phyloP scores from a whole-genome alignment of 768 basidiomycete species.

The Russula earlei region DNA sequence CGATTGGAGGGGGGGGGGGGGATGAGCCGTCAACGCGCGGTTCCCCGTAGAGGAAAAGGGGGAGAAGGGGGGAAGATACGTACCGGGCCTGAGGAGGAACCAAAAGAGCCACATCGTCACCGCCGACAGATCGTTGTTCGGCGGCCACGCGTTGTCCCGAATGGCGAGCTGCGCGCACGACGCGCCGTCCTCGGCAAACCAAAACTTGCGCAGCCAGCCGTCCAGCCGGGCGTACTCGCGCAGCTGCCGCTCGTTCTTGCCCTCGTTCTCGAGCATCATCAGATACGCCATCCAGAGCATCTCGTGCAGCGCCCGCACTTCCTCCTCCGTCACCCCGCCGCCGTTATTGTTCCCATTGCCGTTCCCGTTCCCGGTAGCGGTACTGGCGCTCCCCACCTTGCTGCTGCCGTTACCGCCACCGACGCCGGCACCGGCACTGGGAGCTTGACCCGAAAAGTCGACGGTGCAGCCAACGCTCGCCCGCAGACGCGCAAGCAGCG shows the following conservation, averaged over 20 bases:
- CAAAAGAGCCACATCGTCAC: slow-evolving; percentile 76
- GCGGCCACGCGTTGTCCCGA: slow-evolving; percentile 45
- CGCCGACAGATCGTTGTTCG: slow-evolving; percentile 40
- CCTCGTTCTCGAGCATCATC: slow-evolving; percentile 77
- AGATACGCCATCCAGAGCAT: slow-evolving; percentile 60
- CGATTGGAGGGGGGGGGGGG: too few relatives aligned
- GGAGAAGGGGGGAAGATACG: slow-evolving; percentile 21
- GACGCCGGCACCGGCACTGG: too few relatives aligned
- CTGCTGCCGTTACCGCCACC: neutral
- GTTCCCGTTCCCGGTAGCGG: too few relatives aligned
- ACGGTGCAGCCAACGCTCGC: slow-evolving; percentile 32
- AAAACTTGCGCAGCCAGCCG: slow-evolving; percentile 55
- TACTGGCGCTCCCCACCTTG: too few relatives aligned
- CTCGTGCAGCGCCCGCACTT: slow-evolving; percentile 30
- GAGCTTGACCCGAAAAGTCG: too few relatives aligned
- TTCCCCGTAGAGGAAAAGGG: neutral
- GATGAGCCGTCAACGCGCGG: slow-evolving; percentile 7
- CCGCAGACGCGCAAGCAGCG: slow-evolving; percentile 47
- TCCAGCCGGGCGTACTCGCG: slow-evolving; percentile 56
- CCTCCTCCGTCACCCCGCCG: slow-evolving; percentile 19
- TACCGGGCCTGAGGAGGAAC: slow-evolving; percentile 57
- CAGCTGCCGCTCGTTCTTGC: slow-evolving; percentile 62
- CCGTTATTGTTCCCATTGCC: too few relatives aligned
- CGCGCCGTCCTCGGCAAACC: slow-evolving; percentile 52
- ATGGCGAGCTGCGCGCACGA: slow-evolving; percentile 39